Percentiles rank a stretch among this genome's conserved stretches.
Conservation (phyloP, 2,329 filamentous ascomycete species). For the Cadophora malorum region DNA sequence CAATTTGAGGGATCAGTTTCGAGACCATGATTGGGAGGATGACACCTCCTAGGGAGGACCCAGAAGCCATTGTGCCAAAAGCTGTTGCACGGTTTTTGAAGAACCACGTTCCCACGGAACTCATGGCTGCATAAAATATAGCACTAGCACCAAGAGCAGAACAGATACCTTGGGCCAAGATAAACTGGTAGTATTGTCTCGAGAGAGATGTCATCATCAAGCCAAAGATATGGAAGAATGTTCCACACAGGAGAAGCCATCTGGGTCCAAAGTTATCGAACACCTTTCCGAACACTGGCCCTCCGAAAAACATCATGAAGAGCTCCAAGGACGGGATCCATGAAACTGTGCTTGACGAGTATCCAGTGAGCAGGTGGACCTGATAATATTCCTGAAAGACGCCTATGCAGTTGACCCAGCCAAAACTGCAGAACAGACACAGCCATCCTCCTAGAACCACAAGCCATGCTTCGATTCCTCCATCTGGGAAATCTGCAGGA, state of each 20-base stretch:
- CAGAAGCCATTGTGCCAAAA: conserved; percentile 56
- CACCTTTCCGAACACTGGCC: conserved; percentile 67
- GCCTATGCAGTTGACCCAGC: conserved; percentile 58
- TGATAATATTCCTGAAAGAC: conserved; percentile 66
- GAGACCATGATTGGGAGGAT: conserved; percentile 68
- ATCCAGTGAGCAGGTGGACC: conserved; percentile 52
- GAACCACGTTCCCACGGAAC: conserved; percentile 55
- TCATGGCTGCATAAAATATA: conserved; percentile 53
- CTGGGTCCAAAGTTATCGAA: conserved; percentile 68
- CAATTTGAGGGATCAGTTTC: conserved; percentile 57
- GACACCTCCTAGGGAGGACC: conserved; percentile 59
- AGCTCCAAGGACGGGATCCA: conserved; percentile 66
- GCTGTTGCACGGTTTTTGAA: conserved; percentile 55
- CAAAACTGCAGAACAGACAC: conserved; percentile 56
- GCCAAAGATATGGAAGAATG: conserved; percentile 63
- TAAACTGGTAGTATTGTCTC: conserved; percentile 59
- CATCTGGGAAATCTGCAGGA: conserved; percentile 64
- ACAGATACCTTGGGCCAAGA: conserved; percentile 55
- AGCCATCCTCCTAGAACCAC: conserved; percentile 57
- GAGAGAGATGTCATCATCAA: conserved; percentile 68
- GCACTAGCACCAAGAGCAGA: conserved; percentile 53
- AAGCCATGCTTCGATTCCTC: conserved; percentile 61
- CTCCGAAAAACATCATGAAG: conserved; percentile 59
- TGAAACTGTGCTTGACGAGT: conserved; percentile 61
- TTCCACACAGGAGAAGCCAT: conserved; percentile 58